Percentiles rank a stretch among this genome's conserved stretches.
Conservation (phyloP, 2,329 filamentous ascomycete species). For the Sphaerulina populicola region DNA sequence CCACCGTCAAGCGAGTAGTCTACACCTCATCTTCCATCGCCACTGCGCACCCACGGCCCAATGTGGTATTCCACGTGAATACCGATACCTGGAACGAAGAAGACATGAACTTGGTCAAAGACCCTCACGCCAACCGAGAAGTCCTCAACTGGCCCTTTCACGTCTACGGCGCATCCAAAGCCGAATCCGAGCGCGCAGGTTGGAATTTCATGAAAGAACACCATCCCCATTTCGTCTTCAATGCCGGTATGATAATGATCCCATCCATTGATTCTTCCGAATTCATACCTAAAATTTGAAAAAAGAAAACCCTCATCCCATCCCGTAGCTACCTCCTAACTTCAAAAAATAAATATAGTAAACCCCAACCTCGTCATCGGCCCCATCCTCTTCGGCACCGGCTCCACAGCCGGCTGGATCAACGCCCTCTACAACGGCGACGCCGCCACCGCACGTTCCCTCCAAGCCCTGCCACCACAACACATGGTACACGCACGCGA, state of each 20-base stretch:
- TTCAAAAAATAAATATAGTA: not conserved
- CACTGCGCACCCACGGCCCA: not conserved
- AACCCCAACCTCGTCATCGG: not conserved
- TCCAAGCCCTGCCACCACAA: not conserved
- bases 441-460: not conserved
- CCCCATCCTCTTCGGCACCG: not conserved
- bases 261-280: not conserved
- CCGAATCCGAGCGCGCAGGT: not conserved
- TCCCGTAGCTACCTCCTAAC: no score
- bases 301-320: no score
- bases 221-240: not conserved
- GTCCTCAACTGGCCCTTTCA: not conserved
- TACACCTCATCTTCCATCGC: conserved; percentile 4
- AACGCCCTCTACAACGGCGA: not conserved
- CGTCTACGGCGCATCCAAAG: conserved; percentile 2
- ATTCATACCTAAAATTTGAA: not conserved
- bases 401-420: conserved; percentile 1
- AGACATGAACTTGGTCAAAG: not conserved
- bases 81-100: not conserved
- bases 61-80: not conserved
- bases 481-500: conserved; percentile 1
- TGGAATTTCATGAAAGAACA: conserved; percentile 1
- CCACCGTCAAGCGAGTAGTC: conserved; percentile 1
- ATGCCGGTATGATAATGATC: not conserved
- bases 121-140: not conserved